These are phyloP conservation scores for Hypoxylon lienhwacheense DNA, from an alignment of 495 filamentous ascomycete species.

Conservation along the genomic window DNA sequence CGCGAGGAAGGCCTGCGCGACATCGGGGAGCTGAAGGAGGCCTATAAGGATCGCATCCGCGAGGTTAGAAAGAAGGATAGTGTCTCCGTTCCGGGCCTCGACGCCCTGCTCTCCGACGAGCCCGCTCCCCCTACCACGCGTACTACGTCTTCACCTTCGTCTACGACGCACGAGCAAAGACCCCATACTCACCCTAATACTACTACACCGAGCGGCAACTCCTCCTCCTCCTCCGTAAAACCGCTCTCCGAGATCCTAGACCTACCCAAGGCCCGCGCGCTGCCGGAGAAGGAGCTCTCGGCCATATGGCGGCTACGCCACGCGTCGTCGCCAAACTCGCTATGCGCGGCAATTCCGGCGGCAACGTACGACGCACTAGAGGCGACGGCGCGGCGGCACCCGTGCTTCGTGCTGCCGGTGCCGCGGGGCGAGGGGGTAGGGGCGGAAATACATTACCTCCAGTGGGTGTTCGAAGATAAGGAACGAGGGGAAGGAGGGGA, in stretches of 20 bases:
- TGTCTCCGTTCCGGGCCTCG: constrained; percentile 47
- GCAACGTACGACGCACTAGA: constrained; percentile 70
- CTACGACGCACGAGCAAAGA: constrained; percentile 37
- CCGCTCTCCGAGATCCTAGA: constrained; percentile 82
- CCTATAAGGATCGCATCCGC: constrained; percentile 80
- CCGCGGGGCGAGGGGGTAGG: constrained; percentile 66
- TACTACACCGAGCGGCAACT: constrained; percentile 44
- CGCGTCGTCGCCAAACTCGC: constrained; percentile 64
- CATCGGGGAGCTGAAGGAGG: constrained; percentile 75
- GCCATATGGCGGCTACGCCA: constrained; percentile 91
- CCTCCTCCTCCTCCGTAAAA: constrained; percentile 60
- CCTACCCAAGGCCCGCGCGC: constrained; percentile 68
- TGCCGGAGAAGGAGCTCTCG: constrained; percentile 82
- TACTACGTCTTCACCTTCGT: constrained; percentile 28
- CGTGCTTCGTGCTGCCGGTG: constrained; percentile 88
- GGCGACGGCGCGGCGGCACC: constrained; percentile 66
- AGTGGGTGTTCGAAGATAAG: constrained; percentile 75
- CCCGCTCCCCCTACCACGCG: background rate
- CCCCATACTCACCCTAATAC: constrained; percentile 10
- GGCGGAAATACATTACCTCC: constrained; percentile 80
- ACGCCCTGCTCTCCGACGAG: constrained; percentile 46
- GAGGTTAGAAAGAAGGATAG: constrained; percentile 59
- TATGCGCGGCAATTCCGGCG: constrained; percentile 79
- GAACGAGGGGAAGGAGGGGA: no score
- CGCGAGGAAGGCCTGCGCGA: constrained; percentile 73